Evolutionary conservation across 2,329 filamentous ascomycete genomes (phyloP).

Genomic region (Penicillium sp.): DNA sequence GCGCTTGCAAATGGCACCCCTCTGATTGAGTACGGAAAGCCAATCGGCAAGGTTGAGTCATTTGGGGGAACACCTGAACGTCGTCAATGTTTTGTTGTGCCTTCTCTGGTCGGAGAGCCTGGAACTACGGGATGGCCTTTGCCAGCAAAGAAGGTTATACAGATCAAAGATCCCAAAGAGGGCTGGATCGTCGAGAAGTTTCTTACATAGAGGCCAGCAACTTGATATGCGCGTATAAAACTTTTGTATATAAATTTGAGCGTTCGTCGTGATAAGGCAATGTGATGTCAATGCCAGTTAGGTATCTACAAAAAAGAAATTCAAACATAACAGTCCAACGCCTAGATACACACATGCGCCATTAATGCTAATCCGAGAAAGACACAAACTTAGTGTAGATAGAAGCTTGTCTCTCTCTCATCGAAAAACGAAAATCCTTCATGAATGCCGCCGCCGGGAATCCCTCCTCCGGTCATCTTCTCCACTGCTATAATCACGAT

Average conservation of each 20-base stretch:
- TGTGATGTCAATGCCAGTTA: background rate
- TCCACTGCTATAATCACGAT: background rate
- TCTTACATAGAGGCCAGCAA: conserved; percentile 18
- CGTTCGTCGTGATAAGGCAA: background rate
- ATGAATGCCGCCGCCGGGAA: background rate
- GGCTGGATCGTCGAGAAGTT: conserved; percentile 70
- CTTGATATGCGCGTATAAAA: background rate
- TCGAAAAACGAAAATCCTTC: background rate
- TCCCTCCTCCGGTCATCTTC: background rate
- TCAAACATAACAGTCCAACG: background rate
- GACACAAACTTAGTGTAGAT: no score
- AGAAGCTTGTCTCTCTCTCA: no score
- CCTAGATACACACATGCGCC: background rate
- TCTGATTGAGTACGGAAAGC: conserved; percentile 79
- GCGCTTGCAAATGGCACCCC: conserved; percentile 80
- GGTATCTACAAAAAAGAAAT: background rate
- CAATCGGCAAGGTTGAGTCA: conserved; percentile 72
- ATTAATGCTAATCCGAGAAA: conserved; percentile 1
- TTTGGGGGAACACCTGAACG: conserved; percentile 45
- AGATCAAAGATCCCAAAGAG: conserved; percentile 67
- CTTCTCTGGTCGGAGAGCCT: conserved; percentile 67
- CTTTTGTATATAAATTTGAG: conserved; percentile 6
- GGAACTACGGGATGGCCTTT: conserved; percentile 76
- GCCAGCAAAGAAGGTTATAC: conserved; percentile 77
- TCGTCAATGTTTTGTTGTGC: conserved; percentile 79